Percentiles rank a stretch among this genome's conserved stretches.
Evolutionary conservation across 2,329 filamentous ascomycete species (phyloP).

Genomic region (Venturiaceae sp.): DNA sequence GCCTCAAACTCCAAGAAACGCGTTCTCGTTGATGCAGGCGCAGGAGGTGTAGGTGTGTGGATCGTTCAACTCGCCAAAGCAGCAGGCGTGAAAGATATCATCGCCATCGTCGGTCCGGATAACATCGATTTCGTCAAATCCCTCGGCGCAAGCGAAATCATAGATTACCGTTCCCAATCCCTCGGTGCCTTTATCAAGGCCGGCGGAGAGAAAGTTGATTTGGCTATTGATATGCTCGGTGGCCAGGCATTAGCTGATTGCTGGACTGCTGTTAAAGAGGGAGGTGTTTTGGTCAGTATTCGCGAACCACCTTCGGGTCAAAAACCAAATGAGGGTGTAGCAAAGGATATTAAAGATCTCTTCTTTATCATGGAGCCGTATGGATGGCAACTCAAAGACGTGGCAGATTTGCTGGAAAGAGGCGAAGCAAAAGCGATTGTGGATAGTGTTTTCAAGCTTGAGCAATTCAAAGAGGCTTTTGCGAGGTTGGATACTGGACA

Average conservation of each 20-base stretch:
- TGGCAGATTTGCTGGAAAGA: constrained; percentile 3
- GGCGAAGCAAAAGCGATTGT: constrained; percentile 6
- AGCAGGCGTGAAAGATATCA: constrained; percentile 25
- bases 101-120: constrained; percentile 22
- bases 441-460: constrained; percentile 1
- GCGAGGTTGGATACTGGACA: constrained; percentile 25
- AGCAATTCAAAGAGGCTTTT: constrained; percentile 19
- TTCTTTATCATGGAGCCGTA: constrained; percentile 9
- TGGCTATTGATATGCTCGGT: constrained; percentile 4
- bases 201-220: constrained; percentile 1
- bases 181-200: background rate
- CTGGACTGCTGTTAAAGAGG: constrained; percentile 4
- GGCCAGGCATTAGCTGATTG: constrained; percentile 2
- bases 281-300: background rate
- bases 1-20: constrained; percentile 12
- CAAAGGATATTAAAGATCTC: background rate
- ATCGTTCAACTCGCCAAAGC: constrained; percentile 28
- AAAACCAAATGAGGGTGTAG: background rate
- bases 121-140: constrained; percentile 20
- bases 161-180: constrained; percentile 25
- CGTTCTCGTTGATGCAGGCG: constrained; percentile 31
- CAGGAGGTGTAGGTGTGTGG: constrained; percentile 31
- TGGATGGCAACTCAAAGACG: constrained; percentile 6
- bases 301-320: background rate
- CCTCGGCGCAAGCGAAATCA: constrained; percentile 27